Evolutionary conservation across 2,329 filamentous ascomycete genomes (phyloP).

Genomic region (Epicoccum nigrum): DNA sequence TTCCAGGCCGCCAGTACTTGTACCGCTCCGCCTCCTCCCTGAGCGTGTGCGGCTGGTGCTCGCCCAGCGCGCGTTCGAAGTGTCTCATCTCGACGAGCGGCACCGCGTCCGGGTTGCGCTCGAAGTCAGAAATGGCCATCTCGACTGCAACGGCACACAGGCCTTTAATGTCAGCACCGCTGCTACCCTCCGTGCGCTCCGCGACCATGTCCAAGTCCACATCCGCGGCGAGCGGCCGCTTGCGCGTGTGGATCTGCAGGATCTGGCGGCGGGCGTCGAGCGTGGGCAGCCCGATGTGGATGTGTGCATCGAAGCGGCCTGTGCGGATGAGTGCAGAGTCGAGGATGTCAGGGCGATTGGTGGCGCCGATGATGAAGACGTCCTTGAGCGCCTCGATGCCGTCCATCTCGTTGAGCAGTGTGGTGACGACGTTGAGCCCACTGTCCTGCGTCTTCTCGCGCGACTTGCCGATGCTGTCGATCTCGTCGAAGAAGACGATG

Average conservation of each 20-base stretch:
- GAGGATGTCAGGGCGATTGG: slow-evolving; percentile 85
- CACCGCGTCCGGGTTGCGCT: slow-evolving; percentile 24
- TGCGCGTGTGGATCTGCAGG: slow-evolving; percentile 69
- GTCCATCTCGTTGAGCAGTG: slow-evolving; percentile 92
- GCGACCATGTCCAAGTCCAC: slow-evolving; percentile 72
- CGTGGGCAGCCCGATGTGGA: slow-evolving; percentile 86
- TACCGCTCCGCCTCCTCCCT: slow-evolving; percentile 52
- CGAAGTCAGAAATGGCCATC: slow-evolving; percentile 42
- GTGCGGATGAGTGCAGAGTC: slow-evolving; percentile 86
- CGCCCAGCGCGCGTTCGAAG: slow-evolving; percentile 54
- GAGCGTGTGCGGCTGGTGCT: slow-evolving; percentile 51
- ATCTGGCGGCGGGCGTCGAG: slow-evolving; percentile 76
- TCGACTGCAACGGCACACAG: slow-evolving; percentile 55
- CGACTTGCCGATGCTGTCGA: slow-evolving; percentile 78
- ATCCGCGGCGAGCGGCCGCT: slow-evolving; percentile 65
- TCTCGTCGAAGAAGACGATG: slow-evolving; percentile 97
- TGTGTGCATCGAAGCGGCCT: slow-evolving; percentile 80
- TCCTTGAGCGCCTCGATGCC: slow-evolving; percentile 85
- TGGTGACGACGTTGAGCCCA: slow-evolving; percentile 84
- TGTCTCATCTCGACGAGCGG: slow-evolving; percentile 52
- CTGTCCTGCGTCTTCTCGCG: slow-evolving; percentile 57
- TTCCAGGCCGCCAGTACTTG: slow-evolving; percentile 49
- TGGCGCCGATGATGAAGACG: slow-evolving; percentile 87
- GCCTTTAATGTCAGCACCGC: slow-evolving; percentile 79
- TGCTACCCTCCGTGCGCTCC: slow-evolving; percentile 73